These are phyloP conservation scores for Vicia sativa DNA, from an alignment of 306 rosid genomes.

Conservation along the genomic window DNA sequence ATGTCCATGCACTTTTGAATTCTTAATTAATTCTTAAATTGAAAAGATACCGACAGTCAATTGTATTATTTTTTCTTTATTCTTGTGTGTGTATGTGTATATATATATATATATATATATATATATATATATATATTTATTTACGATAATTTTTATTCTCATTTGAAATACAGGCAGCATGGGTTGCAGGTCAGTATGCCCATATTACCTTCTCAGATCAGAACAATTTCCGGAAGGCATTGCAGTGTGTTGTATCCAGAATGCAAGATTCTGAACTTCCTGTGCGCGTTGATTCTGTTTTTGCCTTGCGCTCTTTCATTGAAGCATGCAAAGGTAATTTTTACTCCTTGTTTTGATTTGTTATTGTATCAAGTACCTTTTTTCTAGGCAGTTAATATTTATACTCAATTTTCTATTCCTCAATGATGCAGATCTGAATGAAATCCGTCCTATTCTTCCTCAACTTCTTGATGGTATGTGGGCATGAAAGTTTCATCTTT, in stretches of 20 bases:
- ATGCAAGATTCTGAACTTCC: conserved; percentile 95
- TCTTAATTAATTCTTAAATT: conserved; percentile 11
- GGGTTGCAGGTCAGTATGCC: conserved; percentile 99
- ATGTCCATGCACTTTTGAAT: not conserved
- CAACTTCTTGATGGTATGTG: conserved; percentile 92
- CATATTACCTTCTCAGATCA: conserved; percentile 82
- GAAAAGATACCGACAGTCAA: not conserved
- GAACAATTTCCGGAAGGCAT: conserved; percentile 79
- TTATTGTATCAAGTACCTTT: not conserved
- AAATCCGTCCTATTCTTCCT: conserved; percentile 94
- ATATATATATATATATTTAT: no score
- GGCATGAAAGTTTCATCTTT: conserved; percentile 5
- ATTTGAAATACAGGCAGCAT: conserved; percentile 71
- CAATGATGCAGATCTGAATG: conserved; percentile 78
- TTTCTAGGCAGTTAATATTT: not conserved
- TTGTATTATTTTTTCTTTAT: not conserved
- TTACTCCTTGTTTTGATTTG: not conserved
- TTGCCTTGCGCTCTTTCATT: conserved; percentile 91
- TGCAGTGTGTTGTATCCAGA: conserved; percentile 90
- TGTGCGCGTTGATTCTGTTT: conserved; percentile 96
- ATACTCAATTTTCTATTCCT: not conserved
- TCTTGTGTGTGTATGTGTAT: not conserved
- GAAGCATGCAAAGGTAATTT: conserved; percentile 90
- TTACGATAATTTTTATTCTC: not conserved
- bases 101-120: no score